These are phyloP conservation scores for Setaria italica DNA, from an alignment of 202 grass and related monocot species.

Conservation along the genomic window DNA sequence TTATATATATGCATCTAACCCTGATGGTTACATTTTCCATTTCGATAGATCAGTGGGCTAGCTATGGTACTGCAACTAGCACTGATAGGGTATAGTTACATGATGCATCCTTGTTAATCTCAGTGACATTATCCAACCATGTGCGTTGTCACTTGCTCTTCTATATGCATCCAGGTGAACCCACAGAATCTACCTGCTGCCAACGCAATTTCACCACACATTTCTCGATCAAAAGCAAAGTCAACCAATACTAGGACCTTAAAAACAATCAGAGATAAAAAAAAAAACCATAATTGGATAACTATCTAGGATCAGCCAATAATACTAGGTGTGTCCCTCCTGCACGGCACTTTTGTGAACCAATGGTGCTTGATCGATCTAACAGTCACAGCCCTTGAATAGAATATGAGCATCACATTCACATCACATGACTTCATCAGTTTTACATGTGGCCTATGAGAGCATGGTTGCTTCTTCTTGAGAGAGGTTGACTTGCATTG, in stretches of 20 bases:
- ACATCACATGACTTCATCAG: conserved; percentile 21
- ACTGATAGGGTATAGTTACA: neutral
- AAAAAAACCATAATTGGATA: neutral
- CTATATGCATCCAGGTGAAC: neutral
- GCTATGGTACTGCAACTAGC: neutral
- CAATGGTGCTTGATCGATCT: neutral
- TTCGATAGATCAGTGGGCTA: neutral
- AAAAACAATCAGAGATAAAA: neutral
- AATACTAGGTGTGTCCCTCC: neutral
- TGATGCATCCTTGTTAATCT: neutral
- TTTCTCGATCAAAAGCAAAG: neutral
- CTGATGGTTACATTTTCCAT: conserved; percentile 6
- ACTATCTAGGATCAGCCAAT: neutral
- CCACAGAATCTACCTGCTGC: neutral
- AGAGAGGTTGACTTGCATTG: conserved; percentile 18
- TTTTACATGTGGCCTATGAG: neutral
- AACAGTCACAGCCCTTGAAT: neutral
- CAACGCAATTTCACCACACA: neutral
- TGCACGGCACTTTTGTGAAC: conserved; percentile 11
- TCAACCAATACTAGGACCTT: neutral
- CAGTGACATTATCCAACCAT: neutral
- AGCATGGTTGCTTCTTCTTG: neutral
- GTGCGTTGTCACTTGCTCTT: neutral
- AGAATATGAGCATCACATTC: neutral
- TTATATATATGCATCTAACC: conserved; percentile 9